These are phyloP conservation scores for Petrea volubilis DNA, from an alignment of 257 asterid species.

Conservation along the genomic window DNA sequence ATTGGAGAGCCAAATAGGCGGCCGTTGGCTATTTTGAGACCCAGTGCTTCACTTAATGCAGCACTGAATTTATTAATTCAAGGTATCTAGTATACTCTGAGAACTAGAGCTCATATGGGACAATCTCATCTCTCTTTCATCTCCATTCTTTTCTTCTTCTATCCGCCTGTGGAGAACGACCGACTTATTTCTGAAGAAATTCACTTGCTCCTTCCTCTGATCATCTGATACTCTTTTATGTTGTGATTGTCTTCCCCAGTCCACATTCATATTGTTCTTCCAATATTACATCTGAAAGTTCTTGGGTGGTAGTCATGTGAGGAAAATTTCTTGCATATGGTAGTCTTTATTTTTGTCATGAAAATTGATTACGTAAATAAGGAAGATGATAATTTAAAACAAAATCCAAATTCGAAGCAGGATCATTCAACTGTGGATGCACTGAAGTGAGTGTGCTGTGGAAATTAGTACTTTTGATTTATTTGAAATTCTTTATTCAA, in stretches of 20 bases:
- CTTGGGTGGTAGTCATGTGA: neutral
- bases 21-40: conserved; percentile 86
- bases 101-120: neutral
- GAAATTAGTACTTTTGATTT: conserved; percentile 12
- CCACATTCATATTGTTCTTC: neutral
- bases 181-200: neutral
- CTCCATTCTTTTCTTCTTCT: neutral
- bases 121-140: neutral
- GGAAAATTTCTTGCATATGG: neutral
- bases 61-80: conserved; percentile 80
- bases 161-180: neutral
- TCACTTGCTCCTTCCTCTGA: neutral
- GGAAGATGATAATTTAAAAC: too few species aligned
- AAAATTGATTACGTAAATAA: neutral
- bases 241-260: neutral
- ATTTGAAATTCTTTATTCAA: neutral
- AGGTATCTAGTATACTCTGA: conserved; percentile 41
- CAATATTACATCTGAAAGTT: neutral
- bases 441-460: neutral
- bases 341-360: neutral
- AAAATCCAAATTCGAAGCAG: neutral
- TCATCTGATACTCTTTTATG: neutral
- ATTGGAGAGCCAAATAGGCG: conserved; percentile 70
- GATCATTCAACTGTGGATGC: neutral
- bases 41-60: conserved; percentile 75